Conservation (phyloP, 495 filamentous ascomycete species). For the Astrothelium macrocarpum region DNA sequence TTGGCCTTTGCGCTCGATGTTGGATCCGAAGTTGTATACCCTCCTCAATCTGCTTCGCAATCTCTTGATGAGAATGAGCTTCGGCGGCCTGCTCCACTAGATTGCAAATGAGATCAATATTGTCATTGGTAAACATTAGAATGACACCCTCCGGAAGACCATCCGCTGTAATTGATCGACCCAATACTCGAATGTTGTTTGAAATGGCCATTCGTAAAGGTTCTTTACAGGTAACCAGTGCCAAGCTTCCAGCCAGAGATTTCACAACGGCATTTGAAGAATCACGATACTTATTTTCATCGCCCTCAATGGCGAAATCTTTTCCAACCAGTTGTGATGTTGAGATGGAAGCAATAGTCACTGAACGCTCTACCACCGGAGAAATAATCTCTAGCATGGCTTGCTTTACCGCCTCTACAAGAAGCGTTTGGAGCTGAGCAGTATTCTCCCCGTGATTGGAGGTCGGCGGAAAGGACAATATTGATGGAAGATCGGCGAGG, state of each 20-base stretch:
- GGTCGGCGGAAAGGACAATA: conserved; percentile 63
- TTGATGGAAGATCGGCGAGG: conserved; percentile 67
- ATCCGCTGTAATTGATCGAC: conserved; percentile 53
- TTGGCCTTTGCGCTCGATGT: conserved; percentile 58
- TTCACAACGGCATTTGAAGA: conserved; percentile 87
- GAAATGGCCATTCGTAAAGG: conserved; percentile 90
- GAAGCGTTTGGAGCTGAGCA: conserved; percentile 63
- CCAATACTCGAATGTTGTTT: conserved; percentile 81
- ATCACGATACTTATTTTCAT: conserved; percentile 73
- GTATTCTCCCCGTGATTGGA: conserved; percentile 47
- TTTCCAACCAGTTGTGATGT: conserved; percentile 89
- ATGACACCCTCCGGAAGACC: conserved; percentile 79
- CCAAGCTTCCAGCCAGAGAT: conserved; percentile 82
- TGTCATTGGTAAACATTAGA: conserved; percentile 96
- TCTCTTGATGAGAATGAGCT: conserved; percentile 82
- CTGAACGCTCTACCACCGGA: conserved; percentile 91
- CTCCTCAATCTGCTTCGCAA: conserved; percentile 77
- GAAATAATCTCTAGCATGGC: conserved; percentile 92
- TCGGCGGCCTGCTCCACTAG: conserved; percentile 92
- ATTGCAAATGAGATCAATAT: conserved; percentile 82
- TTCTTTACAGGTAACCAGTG: conserved; percentile 96
- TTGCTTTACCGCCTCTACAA: conserved; percentile 69
- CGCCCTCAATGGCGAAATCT: conserved; percentile 86
- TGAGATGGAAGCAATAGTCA: conserved; percentile 94
- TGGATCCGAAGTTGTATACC: conserved; percentile 65